Evolutionary conservation across 495 filamentous ascomycete genomes (phyloP), one percentile per base, ranked within the genome.

Genomic region (Talaromyces liani): DNA sequence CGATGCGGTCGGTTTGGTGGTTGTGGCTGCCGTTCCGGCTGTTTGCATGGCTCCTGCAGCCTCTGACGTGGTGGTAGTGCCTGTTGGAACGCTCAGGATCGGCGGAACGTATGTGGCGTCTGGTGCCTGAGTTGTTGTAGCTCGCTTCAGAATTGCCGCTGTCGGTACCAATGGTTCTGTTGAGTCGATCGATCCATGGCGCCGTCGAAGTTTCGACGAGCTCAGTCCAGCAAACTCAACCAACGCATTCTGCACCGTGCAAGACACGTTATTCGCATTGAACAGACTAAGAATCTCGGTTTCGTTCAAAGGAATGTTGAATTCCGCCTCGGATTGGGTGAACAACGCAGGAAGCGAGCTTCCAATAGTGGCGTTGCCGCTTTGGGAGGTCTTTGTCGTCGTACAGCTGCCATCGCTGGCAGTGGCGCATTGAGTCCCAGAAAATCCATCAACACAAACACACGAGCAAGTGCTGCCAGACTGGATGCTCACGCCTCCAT

Each of bases 361-460:
- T 51, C 94, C 94, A 64, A 97, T 77, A 3, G 91, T 97, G 36
- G 89, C 91, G 65, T 91, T 88, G 64, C 75, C 78, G 60, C 81
- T 80, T 20, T 69, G 70, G 18, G 69, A 71, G 39, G 95, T 73
- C 36, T 84, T 72, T 7, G 85, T 85, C 1, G 86, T 90, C 14
- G 88, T 85, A 71, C 94, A 98, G 64, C 87, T 90, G 18, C 79
- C 80, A 22, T 87, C 81, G 22, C 80, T 81, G 9, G 77, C 61
- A 33, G 73, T 74, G 9, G 80, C 88, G 77, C 94, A 98, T 29
- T 82, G 81, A 4, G 78, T 75, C n/a, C 94, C 94, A 0, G 87
- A 91, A 70, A 90, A 97, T 0, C 92, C 92, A 66, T 92, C 91
- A 6, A 85, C 81, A 68, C 94, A 98, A 29, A 96, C 81, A 70